phyloP scores from a whole-genome alignment of 768 basidiomycete genomes.

The Pisolithus marmoratus region DNA sequence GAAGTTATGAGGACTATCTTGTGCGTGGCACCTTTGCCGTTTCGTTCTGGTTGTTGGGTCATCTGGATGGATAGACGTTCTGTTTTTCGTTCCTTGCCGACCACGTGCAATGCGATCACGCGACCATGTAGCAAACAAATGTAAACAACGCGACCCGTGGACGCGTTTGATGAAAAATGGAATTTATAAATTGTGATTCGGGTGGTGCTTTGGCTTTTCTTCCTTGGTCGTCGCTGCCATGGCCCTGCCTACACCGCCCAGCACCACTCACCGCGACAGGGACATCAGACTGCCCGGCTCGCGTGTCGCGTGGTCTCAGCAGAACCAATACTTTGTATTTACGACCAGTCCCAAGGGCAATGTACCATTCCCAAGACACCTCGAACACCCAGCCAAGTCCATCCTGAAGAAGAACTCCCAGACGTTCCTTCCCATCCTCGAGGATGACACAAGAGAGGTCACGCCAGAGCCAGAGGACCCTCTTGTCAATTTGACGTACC shows the following conservation, averaged over 20 bases:
- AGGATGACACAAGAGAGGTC: slow-evolving; percentile 48
- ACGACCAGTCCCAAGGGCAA: slow-evolving; percentile 24
- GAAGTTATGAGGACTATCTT: too few species aligned
- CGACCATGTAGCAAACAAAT: not conserved
- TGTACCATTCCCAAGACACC: slow-evolving; percentile 27
- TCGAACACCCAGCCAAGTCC: slow-evolving; percentile 49
- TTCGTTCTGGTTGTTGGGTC: too few species aligned
- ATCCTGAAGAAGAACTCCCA: slow-evolving; percentile 57
- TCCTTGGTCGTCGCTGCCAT: slow-evolving; percentile 10
- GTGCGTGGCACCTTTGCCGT: too few species aligned
- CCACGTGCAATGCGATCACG: not conserved
- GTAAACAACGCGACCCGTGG: not conserved
- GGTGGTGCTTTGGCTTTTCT: too few species aligned
- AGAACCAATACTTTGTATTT: slow-evolving; percentile 43
- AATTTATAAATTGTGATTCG: not conserved
- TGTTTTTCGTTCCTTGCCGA: too few species aligned
- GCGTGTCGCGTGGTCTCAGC: slow-evolving; percentile 48
- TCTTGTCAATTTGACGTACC: slow-evolving; percentile 55
- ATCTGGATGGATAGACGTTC: too few species aligned
- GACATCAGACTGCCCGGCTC: slow-evolving; percentile 38
- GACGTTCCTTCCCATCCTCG: slow-evolving; percentile 29
- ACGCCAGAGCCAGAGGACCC: slow-evolving; percentile 79
- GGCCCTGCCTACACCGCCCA: slow-evolving; percentile 61
- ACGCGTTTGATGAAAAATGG: not conserved
- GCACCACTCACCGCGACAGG: slow-evolving; percentile 51